A percentile compares a stretch with the other conserved stretches of the same genome.
Evolutionary conservation across 805 yeast species (phyloP).

Genomic region (Candida krabiensis): DNA sequence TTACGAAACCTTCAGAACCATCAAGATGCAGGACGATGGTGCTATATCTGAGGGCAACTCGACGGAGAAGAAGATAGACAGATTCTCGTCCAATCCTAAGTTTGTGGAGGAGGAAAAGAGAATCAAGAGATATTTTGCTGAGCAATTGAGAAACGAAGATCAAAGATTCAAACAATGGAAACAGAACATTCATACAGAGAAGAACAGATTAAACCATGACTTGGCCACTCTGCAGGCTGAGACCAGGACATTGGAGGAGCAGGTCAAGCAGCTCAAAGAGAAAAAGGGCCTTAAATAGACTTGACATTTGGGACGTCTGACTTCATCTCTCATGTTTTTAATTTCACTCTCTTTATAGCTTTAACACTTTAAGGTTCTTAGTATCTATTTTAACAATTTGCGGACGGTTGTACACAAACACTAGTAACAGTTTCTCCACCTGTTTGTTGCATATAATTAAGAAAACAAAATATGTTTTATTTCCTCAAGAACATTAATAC

Average conservation of each 20-base stretch:
- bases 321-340: background rate
- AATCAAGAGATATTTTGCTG: conserved; percentile 90
- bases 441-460: conserved; percentile 1
- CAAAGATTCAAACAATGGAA: conserved; percentile 99
- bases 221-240: conserved; percentile 84
- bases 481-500: conserved; percentile 8
- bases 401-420: background rate
- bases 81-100: conserved; percentile 71
- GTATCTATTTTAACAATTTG: conserved; percentile 5
- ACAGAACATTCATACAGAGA: conserved; percentile 90
- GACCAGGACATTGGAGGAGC: conserved; percentile 72
- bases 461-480: conserved; percentile 6
- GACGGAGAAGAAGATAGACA: conserved; percentile 36
- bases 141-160: conserved; percentile 95
- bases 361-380: conserved; percentile 8
- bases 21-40: conserved; percentile 53
- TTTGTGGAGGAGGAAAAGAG: conserved; percentile 96
- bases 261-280: conserved; percentile 61
- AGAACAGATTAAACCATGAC: conserved; percentile 91
- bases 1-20: conserved; percentile 74
- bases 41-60: conserved; percentile 16
- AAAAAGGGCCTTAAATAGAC: conserved; percentile 43
- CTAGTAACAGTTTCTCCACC: background rate
- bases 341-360: conserved; percentile 3
- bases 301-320: background rate